A percentile compares a stretch with the other conserved stretches of the same genome.
Conservation (phyloP, 1,139 yeast species). For the Lodderomyces theae region DNA sequence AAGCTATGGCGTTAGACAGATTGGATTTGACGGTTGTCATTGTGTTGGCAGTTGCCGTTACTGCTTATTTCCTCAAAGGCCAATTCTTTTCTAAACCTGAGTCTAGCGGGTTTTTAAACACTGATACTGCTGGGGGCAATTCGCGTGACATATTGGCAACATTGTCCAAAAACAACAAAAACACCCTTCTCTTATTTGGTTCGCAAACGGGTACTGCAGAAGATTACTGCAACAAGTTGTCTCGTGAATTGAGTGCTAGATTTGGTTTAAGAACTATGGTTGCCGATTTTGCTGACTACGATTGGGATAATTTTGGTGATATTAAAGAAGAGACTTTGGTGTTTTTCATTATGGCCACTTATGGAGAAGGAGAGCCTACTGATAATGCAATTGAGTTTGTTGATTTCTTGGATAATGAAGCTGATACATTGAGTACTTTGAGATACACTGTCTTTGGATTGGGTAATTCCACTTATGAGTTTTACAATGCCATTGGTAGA, state of each 20-base stretch:
- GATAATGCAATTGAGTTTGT: slow-evolving; percentile 82
- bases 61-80: slow-evolving; percentile 67
- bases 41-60: slow-evolving; percentile 60
- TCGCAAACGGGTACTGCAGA: slow-evolving; percentile 99
- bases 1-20: slow-evolving; percentile 55
- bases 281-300: slow-evolving; percentile 83
- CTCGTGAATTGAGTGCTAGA: slow-evolving; percentile 81
- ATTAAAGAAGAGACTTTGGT: slow-evolving; percentile 52
- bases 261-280: slow-evolving; percentile 82
- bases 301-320: slow-evolving; percentile 69
- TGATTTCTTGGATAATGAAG: slow-evolving; percentile 57
- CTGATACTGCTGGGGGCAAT: slow-evolving; percentile 34
- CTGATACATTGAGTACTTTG: slow-evolving; percentile 59
- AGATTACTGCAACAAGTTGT: slow-evolving; percentile 87
- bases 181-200: slow-evolving; percentile 81
- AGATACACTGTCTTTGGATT: slow-evolving; percentile 80
- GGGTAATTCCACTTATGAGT: slow-evolving; percentile 92
- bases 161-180: slow-evolving; percentile 62
- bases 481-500: slow-evolving; percentile 80
- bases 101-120: slow-evolving; percentile 25
- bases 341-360: slow-evolving; percentile 82
- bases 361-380: slow-evolving; percentile 98
- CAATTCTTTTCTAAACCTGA: slow-evolving; percentile 26
- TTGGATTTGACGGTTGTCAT: slow-evolving; percentile 70
- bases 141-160: slow-evolving; percentile 66